Evolutionary conservation across 371 early-diverging fungal species (phyloP).

Genomic region (Mortierella sp.): DNA sequence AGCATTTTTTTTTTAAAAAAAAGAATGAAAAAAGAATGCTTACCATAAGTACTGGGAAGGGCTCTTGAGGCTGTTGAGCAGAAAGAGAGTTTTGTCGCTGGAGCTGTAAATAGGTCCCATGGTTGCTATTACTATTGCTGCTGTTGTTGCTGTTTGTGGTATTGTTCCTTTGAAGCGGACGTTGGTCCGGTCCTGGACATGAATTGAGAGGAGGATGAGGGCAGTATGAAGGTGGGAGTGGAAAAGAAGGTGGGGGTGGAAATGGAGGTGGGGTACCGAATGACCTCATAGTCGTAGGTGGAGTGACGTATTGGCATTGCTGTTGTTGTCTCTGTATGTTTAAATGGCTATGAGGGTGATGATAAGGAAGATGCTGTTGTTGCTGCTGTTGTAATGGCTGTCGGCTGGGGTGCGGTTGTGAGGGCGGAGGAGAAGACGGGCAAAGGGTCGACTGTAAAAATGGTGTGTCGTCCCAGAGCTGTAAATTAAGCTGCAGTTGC

Average conservation of each 20-base stretch:
- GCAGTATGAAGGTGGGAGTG: not conserved
- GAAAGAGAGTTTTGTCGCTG: slow-evolving; percentile 9
- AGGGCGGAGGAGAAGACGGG: not conserved
- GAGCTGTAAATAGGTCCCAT: slow-evolving; percentile 7
- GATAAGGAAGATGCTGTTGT: not conserved
- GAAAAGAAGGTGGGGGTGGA: not conserved
- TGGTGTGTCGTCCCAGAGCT: not conserved
- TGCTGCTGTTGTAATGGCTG: not conserved
- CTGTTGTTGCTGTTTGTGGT: not conserved
- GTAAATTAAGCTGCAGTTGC: slow-evolving; percentile 11
- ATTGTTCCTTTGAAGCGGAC: not conserved
- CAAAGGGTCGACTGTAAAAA: not conserved
- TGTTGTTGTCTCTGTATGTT: not conserved
- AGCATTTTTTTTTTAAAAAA: not conserved
- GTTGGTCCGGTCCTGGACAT: not conserved
- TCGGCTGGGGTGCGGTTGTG: not conserved
- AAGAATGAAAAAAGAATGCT: not conserved
- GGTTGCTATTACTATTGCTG: not conserved
- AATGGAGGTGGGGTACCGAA: not conserved
- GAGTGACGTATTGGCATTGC: not conserved
- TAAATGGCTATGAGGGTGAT: not conserved
- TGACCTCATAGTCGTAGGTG: not conserved
- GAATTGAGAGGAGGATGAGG: not conserved
- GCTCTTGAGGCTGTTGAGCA: slow-evolving; percentile 10
- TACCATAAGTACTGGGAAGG: not conserved